Base-by-base conservation (phyloP, 2,329 filamentous ascomycete genomes). In the Sporothrix pallida region DNA sequence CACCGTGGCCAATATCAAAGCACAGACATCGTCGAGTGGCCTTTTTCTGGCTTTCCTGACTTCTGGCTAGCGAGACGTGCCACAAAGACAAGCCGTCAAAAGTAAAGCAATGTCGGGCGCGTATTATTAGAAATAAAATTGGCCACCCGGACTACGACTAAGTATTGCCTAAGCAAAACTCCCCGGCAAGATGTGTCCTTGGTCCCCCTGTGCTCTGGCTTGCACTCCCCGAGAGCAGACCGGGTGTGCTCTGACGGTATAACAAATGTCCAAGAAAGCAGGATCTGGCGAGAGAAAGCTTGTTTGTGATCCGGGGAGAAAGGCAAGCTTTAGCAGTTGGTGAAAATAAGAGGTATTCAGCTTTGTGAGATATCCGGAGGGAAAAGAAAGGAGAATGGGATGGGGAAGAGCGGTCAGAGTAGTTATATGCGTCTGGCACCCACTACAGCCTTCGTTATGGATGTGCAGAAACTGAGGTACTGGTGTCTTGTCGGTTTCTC, bases 81-180 rank as follows among this genome's bases (percentile, higher is more conserved):
- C 67, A 69, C 67, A 69, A 44, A 42, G 48, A 52, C 48, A 56
- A 54, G 48, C 67, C 48, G 67, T 69, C 67, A 69, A 42, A 56
- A 20, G 8, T 37, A 37, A 37, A 37, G 31, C 2, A 37, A 37
- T 37, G 26, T 37, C 7, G 48, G 48, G 42, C 23, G 7, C 48
- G 23, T 68, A 68, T 37, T 68, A 68, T 68, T 52, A 68, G 65
- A 50, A 52, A 68, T 67, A 67, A 23, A 48, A 63, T 17, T 68
- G 46, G 26, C 46, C 65, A 2, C 44, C 44, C 17, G 20, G 42
- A 6, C 15, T 15, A 52, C 65, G 46, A 68, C 46, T 44, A 50
- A 68, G 65, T 20, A 68, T n/a, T 68, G 46, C 46, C 44, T 50
- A 68, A 52, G 46, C 46, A 68, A 8, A 68, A 52, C 13, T 17